Evolutionary conservation across 2,329 filamentous ascomycete species (phyloP).

Genomic region (Fusarium nisikadoi): DNA sequence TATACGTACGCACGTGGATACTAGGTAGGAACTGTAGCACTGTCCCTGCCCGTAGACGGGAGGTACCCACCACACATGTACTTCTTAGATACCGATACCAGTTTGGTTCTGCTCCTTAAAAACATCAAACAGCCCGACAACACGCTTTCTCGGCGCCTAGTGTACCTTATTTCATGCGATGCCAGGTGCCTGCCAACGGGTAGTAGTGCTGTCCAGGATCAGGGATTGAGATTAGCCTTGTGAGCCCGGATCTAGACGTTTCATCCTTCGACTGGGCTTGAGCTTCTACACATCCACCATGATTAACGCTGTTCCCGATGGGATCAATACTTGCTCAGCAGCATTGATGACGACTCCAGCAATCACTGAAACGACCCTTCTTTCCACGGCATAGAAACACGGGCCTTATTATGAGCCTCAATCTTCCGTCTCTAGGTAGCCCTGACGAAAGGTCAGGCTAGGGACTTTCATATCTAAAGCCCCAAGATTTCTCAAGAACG

Average conservation of each 20-base stretch:
- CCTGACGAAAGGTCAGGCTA: background rate
- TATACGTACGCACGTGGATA: background rate
- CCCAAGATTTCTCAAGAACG: background rate
- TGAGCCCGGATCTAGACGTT: slow-evolving; percentile 39
- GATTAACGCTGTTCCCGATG: slow-evolving; percentile 27
- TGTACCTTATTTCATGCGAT: slow-evolving; percentile 22
- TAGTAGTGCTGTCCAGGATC: slow-evolving; percentile 28
- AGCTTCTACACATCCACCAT: slow-evolving; percentile 7
- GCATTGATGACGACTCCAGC: slow-evolving; percentile 14
- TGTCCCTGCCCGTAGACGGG: background rate
- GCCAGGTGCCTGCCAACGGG: background rate
- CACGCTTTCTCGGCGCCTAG: slow-evolving; percentile 11
- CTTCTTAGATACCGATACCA: background rate
- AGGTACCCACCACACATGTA: background rate
- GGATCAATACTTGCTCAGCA: background rate
- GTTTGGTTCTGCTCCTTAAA: background rate
- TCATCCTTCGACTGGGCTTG: slow-evolving; percentile 39
- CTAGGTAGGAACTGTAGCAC: background rate
- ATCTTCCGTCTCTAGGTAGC: background rate
- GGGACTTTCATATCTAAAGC: background rate
- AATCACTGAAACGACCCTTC: slow-evolving; percentile 12
- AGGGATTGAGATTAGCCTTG: slow-evolving; percentile 25
- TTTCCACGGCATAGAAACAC: slow-evolving; percentile 8
- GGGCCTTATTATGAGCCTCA: slow-evolving; percentile 8
- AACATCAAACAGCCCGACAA: background rate